Conservation (phyloP, 2,329 filamentous ascomycete species). For the Metarhizium rileyi region DNA sequence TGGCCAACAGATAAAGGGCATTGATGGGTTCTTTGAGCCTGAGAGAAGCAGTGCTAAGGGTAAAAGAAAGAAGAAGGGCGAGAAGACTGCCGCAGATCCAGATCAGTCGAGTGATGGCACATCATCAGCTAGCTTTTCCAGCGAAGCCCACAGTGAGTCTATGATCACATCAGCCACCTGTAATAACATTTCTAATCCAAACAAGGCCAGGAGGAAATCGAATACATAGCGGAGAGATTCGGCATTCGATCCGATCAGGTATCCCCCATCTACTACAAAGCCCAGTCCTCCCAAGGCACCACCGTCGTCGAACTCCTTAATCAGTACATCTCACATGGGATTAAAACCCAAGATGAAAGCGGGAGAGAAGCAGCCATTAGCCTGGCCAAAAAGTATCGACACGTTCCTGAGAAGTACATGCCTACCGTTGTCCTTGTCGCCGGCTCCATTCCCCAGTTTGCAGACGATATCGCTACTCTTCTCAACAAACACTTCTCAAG, state of each 20-base stretch:
- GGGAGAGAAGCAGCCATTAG: constrained; percentile 21
- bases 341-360: constrained; percentile 21
- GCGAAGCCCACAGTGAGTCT: constrained; percentile 2
- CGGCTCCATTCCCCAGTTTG: constrained; percentile 21
- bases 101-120: constrained; percentile 10
- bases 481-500: constrained; percentile 33
- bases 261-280: constrained; percentile 28
- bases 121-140: constrained; percentile 9
- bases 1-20: constrained; percentile 54
- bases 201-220: constrained; percentile 29
- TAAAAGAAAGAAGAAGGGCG: constrained; percentile 22
- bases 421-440: constrained; percentile 32
- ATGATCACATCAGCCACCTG: neutral
- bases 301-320: constrained; percentile 34
- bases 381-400: constrained; percentile 28
- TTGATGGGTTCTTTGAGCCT: constrained; percentile 69
- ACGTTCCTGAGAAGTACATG: constrained; percentile 34
- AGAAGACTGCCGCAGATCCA: constrained; percentile 13
- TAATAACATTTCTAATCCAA: neutral
- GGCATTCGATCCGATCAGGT: constrained; percentile 31
- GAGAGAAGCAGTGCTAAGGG: constrained; percentile 20
- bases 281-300: constrained; percentile 27
- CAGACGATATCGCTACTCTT: constrained; percentile 30
- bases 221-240: constrained; percentile 34
- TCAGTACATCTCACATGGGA: constrained; percentile 29